Evolutionary conservation across 495 filamentous ascomycete genomes (phyloP).

Genomic region (Sphaerosporella brunnea): DNA sequence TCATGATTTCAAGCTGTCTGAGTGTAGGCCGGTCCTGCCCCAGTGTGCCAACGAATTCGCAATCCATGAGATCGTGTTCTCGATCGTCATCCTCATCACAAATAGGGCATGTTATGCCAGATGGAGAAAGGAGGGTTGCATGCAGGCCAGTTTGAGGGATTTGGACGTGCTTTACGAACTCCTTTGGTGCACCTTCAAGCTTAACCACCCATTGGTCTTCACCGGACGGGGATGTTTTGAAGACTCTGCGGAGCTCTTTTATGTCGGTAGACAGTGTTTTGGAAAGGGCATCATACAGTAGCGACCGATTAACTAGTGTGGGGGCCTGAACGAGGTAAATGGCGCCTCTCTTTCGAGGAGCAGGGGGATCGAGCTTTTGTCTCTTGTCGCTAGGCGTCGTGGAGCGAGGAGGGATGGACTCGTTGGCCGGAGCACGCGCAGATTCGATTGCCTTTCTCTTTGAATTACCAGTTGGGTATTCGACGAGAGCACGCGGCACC

Average conservation of each 20-base stretch:
- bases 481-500: no score
- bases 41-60: not conserved
- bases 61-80: slow-evolving; percentile 1
- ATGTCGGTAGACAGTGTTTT: not conserved
- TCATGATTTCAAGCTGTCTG: slow-evolving; percentile 1
- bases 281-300: not conserved
- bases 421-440: not conserved
- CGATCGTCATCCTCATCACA: not conserved
- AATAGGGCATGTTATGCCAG: not conserved
- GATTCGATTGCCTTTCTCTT: not conserved
- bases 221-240: not conserved
- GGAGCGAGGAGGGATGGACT: not conserved
- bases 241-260: not conserved
- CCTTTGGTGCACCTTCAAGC: not conserved
- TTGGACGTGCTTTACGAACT: slow-evolving; percentile 2
- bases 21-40: not conserved
- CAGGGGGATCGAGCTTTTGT: not conserved
- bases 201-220: slow-evolving; percentile 1
- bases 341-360: not conserved
- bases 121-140: not conserved
- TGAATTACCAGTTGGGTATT: no score
- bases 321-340: not conserved
- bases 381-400: not conserved
- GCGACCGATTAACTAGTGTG: not conserved
- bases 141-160: not conserved